Conservation (phyloP, 1,139 yeast species). For the Pichia sp. region DNA sequence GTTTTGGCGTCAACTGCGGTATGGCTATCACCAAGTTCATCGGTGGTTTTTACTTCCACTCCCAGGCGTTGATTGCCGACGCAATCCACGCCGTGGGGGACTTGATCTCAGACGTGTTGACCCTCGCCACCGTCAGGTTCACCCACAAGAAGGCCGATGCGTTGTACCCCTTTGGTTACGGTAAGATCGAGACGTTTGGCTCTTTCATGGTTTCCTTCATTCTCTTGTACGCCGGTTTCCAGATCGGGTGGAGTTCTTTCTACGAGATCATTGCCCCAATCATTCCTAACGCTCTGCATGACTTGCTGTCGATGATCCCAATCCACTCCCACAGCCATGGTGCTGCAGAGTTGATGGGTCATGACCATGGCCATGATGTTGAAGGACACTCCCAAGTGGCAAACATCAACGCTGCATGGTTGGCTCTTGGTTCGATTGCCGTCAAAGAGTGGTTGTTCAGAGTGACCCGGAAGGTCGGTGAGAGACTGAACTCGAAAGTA, state of each 20-base stretch:
- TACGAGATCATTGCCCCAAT: constrained; percentile 66
- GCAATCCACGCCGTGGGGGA: constrained; percentile 91
- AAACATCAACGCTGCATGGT: constrained; percentile 91
- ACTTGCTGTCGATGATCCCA: constrained; percentile 42
- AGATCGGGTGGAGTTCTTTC: constrained; percentile 86
- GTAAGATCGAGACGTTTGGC: constrained; percentile 89
- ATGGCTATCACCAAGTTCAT: constrained; percentile 83
- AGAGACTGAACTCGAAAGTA: constrained; percentile 75
- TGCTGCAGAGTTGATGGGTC: background rate
- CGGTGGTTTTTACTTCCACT: constrained; percentile 90
- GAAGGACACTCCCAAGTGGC: constrained; percentile 21
- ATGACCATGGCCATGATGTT: constrained; percentile 22
- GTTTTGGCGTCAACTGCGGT: constrained; percentile 73
- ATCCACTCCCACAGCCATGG: constrained; percentile 53
- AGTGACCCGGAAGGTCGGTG: constrained; percentile 77
- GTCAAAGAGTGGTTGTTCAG: constrained; percentile 84
- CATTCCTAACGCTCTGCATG: constrained; percentile 52
- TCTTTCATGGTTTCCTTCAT: constrained; percentile 83
- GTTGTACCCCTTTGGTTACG: constrained; percentile 81
- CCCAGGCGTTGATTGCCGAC: constrained; percentile 91
- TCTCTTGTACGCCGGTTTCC: constrained; percentile 78
- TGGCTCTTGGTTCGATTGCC: constrained; percentile 82
- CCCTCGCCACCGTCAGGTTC: constrained; percentile 82
- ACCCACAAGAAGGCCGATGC: constrained; percentile 63
- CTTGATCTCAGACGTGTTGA: constrained; percentile 80